Base-by-base conservation (phyloP, 371 early-diverging fungal species). In the Saksenaea vasiformis region DNA sequence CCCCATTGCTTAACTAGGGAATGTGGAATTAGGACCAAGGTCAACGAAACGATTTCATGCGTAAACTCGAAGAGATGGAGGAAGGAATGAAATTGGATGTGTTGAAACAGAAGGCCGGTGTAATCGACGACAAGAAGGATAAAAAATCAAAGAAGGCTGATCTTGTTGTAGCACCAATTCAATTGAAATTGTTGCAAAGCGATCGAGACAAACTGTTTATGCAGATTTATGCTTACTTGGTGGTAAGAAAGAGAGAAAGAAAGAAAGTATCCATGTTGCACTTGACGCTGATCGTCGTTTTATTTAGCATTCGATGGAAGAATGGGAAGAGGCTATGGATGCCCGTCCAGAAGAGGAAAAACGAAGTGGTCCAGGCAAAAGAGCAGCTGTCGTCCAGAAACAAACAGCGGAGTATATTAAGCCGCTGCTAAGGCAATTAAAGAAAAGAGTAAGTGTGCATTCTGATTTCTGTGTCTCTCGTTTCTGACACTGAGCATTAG, bases 11-110 rank as follows among this genome's bases (percentile, higher is more conserved):
- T 28, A 5, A 17, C 1, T 4, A 41, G 26, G 27, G 19, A 7
- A 39, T 15, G 28, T 31, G 24, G 19, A 26, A 11, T 35, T 22
- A 69, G 72, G 58, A 66, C 53, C 64, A 78, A 66, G 96, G 97
- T 53, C 95, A 95, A 77, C 89, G 91, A 27, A 95, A 96, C 77
- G 96, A 97, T 71, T 97, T 93, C 74, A 89, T 89, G 78, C 83
- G 85, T 36, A 87, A 88, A 19, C 56, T 97, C 72, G 94, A 92
- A 69, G 90, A 89, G 41, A 92, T 94, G 62, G 97, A 96, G 55
- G 86, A 88, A 4, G 92, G 91, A 38, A 81, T 94, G 69, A 89
- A 89, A 65, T 64, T 93, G 34, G 95, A 93, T 54, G 86, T 86
- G 5, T 70, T 95, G 37, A 85, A 84, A 34, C 82, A 86, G 27